Base-by-base conservation (phyloP, 1,284 basidiomycete genomes). In the Apiotrichum laibachii region DNA sequence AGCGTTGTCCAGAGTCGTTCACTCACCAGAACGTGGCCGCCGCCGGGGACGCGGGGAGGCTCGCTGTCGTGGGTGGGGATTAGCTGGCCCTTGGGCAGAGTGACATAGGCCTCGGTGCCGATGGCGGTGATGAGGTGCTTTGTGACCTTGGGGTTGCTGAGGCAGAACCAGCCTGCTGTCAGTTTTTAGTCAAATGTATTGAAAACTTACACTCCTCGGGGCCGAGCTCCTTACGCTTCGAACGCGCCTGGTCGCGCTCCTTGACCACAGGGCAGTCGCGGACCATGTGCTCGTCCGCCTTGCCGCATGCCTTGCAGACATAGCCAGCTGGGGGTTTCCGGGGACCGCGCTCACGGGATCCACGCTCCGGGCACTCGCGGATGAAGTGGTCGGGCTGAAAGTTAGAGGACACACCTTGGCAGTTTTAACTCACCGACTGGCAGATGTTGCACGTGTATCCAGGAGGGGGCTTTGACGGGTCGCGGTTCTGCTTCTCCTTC, bases 51-150 rank as follows among this genome's bases (percentile, higher is more conserved):
- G 48, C 80, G 73, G 9, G 66, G 79, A 64, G 82, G 80, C 31
- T 79, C 76, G 8, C 70, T 31, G 26, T 31, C 69, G 53, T 69
- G 67, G 1, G 92, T 92, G 13, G 90, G 88, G 44, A 91, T 84
- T 35, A 97, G 85, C 73, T 95, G 92, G 1, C 93, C 93, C 76
- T 95, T 96, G 0, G 93, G 90, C 31, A 97, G 79, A 0, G 94
- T 94, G 48, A 96, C 80, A 79, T 98, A 98, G 67, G 90, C 91
- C 76, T 98, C 94, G 3, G 82, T 79, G 18, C 93, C 94, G 69
- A 98, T 95, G 0, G 88, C 87, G 31, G 92, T 89, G 62, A 98
- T 93, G 58, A 97, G 85, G 68, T 97, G 91, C 79, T 97, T 98
- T 52, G 90, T 92, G 34, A 72, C 82, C 67, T 85, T 88, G 1